These are phyloP conservation scores for Lithospermum erythrorhizon DNA, from an alignment of 257 asterid genomes.

Conservation along the genomic window DNA sequence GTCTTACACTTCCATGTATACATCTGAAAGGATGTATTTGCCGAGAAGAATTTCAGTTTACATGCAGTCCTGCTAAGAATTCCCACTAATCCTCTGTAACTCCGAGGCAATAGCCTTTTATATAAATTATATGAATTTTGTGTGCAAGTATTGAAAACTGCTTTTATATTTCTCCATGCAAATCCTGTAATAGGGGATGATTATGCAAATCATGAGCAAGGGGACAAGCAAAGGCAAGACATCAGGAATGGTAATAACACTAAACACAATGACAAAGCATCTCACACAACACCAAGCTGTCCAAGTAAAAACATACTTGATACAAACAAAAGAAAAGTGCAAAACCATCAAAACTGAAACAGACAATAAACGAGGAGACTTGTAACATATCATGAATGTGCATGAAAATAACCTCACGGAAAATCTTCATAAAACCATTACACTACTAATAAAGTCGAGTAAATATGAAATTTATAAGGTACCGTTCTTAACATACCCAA, in stretches of 20 bases:
- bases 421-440: background rate
- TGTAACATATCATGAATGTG: too few species aligned
- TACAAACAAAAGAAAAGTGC: too few species aligned
- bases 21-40: slow-evolving; percentile 26
- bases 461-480: background rate
- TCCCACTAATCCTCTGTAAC: slow-evolving; percentile 20
- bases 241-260: background rate
- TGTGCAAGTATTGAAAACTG: background rate
- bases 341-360: too few species aligned
- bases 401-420: background rate
- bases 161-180: background rate
- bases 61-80: slow-evolving; percentile 28
- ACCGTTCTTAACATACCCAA: slow-evolving; percentile 13
- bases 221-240: background rate
- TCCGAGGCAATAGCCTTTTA: slow-evolving; percentile 1
- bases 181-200: background rate
- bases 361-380: too few species aligned
- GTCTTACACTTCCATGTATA: slow-evolving; percentile 33
- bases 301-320: too few species aligned
- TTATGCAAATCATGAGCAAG: too few species aligned
- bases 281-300: too few species aligned
- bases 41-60: slow-evolving; percentile 31
- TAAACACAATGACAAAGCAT: background rate
- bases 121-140: slow-evolving; percentile 3
- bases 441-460: background rate